Base-by-base conservation (phyloP, 148 eudicot species). In the Chenopodium formosanum region DNA sequence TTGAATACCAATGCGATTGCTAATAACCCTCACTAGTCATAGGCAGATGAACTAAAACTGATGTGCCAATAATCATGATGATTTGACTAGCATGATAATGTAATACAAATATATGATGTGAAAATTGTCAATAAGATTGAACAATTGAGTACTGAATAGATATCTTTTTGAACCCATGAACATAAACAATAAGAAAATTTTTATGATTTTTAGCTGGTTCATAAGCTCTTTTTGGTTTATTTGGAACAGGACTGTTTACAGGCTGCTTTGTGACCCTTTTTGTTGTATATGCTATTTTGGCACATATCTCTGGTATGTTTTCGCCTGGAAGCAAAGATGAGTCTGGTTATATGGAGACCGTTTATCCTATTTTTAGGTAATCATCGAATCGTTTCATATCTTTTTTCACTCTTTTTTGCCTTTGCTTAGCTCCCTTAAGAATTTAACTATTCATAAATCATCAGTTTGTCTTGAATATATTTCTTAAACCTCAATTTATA, bases 281-380 rank as follows among this genome's bases (percentile, higher is more conserved):
- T 82, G 79, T 77, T 78, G 89, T 92, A 25, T 95, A 95, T 47
- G 96, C 90, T 71, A 88, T 92, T 29, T 81, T 95, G 85, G 98
- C 97, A 6, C 97, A 95, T 83, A 20, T 95, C 37, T 86, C 86
- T 78, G 98, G 97, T 60, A 77, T 93, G 90, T 91, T 93, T 82
- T 88, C 97, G 1, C 83, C 85, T 9, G 44, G 82, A 64, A 78
- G 89, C 19, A 79, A 83, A 82, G 86, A 82, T 70, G 65, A 85
- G 74, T 69, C 86, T 9, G 82, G 84, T 86, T 95, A 95, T 77
- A 88, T 95, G 94, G 99, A 95, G 83, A 92, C 92, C 0, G 89
- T 95, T 71, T 95, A 94, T 82, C 99, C 97, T 65, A 86, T 95
- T 79, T 95, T 95, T 85, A 95, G 99, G 99, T 93, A 83, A 4